These are phyloP conservation scores for Saccharomyces hybrid DNA, from an alignment of 1,139 yeast genomes.

Conservation along the genomic window DNA sequence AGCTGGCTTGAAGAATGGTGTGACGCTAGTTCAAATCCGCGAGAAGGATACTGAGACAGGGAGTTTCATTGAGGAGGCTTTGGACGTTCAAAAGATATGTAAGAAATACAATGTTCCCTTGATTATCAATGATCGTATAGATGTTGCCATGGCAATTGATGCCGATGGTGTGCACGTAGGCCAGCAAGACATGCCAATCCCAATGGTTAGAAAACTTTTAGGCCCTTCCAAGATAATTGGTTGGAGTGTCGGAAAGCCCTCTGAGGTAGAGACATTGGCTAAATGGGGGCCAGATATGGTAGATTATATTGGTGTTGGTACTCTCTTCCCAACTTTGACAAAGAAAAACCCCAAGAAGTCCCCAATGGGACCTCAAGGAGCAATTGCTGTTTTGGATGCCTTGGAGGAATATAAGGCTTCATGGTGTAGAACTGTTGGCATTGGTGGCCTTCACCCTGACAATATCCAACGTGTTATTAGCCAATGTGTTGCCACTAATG, in stretches of 20 bases:
- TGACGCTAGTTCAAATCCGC: constrained; percentile 73
- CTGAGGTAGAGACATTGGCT: constrained; percentile 54
- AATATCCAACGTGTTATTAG: constrained; percentile 54
- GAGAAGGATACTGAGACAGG: constrained; percentile 69
- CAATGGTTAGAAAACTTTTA: constrained; percentile 50
- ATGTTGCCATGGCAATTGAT: constrained; percentile 80
- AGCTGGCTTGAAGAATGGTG: constrained; percentile 61
- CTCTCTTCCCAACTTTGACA: constrained; percentile 68
- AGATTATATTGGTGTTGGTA: constrained; percentile 85
- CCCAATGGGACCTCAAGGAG: constrained; percentile 64
- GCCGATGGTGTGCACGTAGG: constrained; percentile 95
- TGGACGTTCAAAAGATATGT: constrained; percentile 55
- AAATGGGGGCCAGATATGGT: constrained; percentile 42
- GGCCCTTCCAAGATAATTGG: constrained; percentile 78
- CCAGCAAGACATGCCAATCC: constrained; percentile 79
- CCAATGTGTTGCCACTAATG: constrained; percentile 38
- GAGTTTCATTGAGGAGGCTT: constrained; percentile 59
- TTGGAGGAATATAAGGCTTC: constrained; percentile 36
- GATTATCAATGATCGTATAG: constrained; percentile 81
- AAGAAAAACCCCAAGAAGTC: constrained; percentile 50
- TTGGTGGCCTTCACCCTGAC: constrained; percentile 73
- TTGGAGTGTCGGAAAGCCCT: constrained; percentile 56
- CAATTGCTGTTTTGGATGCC: constrained; percentile 45
- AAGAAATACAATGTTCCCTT: constrained; percentile 57
- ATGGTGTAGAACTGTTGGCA: constrained; percentile 57